These are phyloP conservation scores for Yarrowia phangngaensis DNA, from an alignment of 805 yeast species.

Conservation along the genomic window DNA sequence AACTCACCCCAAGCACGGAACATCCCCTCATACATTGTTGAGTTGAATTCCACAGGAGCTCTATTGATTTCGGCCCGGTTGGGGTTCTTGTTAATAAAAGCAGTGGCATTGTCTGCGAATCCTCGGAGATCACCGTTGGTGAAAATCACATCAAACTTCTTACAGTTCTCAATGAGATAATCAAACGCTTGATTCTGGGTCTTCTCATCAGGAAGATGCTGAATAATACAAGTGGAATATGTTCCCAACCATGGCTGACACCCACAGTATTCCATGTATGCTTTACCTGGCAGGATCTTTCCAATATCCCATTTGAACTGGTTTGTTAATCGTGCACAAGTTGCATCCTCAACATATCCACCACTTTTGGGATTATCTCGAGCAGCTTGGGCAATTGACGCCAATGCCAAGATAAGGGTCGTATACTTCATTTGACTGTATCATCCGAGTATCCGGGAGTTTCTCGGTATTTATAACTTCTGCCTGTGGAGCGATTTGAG, in stretches of 20 bases:
- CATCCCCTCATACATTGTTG: neutral
- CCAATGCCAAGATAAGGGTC: conserved; percentile 10
- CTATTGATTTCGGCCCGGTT: conserved; percentile 19
- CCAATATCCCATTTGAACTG: conserved; percentile 20
- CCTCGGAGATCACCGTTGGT: neutral
- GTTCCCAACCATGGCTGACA: conserved; percentile 21
- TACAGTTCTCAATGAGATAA: conserved; percentile 6
- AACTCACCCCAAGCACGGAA: neutral
- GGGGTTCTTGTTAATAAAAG: conserved; percentile 3
- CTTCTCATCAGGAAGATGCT: neutral
- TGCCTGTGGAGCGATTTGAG: too few species aligned
- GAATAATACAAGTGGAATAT: conserved; percentile 13
- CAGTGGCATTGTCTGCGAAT: conserved; percentile 2
- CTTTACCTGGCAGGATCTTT: conserved; percentile 7
- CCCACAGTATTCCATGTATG: conserved; percentile 20
- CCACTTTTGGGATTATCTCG: too few species aligned
- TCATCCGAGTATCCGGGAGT: too few species aligned
- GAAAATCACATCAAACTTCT: neutral
- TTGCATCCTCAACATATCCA: too few species aligned
- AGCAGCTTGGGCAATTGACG: too few species aligned
- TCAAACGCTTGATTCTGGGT: conserved; percentile 19
- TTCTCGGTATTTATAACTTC: too few species aligned
- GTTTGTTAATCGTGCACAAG: conserved; percentile 11
- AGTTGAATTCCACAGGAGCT: conserved; percentile 20
- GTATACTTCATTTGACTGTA: conserved; percentile 20